These are phyloP conservation scores for Blastobotrys capitulatus DNA, from an alignment of 1,139 yeast species.

Conservation along the genomic window DNA sequence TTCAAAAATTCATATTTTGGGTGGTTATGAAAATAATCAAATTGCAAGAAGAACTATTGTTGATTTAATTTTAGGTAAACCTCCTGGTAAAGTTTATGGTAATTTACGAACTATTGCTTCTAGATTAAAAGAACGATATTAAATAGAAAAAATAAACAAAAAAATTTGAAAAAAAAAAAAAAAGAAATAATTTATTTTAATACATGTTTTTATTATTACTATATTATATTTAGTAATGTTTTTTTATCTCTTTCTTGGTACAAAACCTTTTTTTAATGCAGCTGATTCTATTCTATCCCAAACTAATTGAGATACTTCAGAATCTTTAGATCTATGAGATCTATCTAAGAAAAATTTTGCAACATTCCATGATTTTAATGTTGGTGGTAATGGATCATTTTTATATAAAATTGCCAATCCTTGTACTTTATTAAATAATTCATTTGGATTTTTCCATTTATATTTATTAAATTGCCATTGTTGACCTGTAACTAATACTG, in stretches of 20 bases:
- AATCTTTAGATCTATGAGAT: slow-evolving; percentile 78
- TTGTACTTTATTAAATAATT: slow-evolving; percentile 72
- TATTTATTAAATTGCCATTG: slow-evolving; percentile 93
- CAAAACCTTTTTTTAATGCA: slow-evolving; percentile 10
- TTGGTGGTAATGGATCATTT: slow-evolving; percentile 75
- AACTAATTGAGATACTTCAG: slow-evolving; percentile 75
- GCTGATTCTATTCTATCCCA: slow-evolving; percentile 54
- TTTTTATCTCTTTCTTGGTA: not conserved
- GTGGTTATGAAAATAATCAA: slow-evolving; percentile 94
- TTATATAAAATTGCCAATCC: slow-evolving; percentile 75
- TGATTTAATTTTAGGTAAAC: slow-evolving; percentile 90
- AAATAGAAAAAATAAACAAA: slow-evolving; percentile 13
- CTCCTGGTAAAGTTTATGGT: slow-evolving; percentile 98
- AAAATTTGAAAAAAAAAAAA: not conserved
- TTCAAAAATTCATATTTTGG: slow-evolving; percentile 90
- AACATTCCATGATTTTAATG: slow-evolving; percentile 84
- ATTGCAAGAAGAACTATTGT: slow-evolving; percentile 98
- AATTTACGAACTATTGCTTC: slow-evolving; percentile 95
- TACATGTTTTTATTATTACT: not conserved
- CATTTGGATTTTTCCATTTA: slow-evolving; percentile 75
- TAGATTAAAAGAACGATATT: slow-evolving; percentile 93
- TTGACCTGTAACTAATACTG: slow-evolving; percentile 95
- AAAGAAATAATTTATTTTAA: not conserved
- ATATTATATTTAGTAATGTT: not conserved
- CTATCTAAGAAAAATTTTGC: slow-evolving; percentile 72